phyloP scores from a whole-genome alignment of 2,329 filamentous ascomycete genomes.

The Sporothrix variecibatus region DNA sequence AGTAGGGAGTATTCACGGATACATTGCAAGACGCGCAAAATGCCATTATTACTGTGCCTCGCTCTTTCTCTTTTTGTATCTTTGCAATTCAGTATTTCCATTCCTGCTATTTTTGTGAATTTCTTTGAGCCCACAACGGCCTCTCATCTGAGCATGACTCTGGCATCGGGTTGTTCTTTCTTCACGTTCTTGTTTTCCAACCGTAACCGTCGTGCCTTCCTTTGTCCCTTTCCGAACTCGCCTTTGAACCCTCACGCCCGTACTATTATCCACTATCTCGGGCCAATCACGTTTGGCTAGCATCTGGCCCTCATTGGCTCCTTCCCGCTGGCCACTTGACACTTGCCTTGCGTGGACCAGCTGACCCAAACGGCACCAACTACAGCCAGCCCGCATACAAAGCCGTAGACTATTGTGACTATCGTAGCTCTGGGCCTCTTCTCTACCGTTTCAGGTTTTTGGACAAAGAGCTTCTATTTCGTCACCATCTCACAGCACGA shows the following conservation, averaged over 20 bases:
- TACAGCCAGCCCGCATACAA: not conserved
- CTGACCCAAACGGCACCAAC: not conserved
- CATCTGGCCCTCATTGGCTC: constrained; percentile 28
- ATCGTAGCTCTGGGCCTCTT: not conserved
- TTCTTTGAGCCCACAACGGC: not conserved
- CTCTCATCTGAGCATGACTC: not conserved
- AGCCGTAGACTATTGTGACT: not conserved
- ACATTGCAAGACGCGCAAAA: not conserved
- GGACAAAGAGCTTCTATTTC: constrained; percentile 12
- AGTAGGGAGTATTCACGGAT: not conserved
- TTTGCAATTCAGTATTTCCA: not conserved
- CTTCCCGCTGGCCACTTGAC: not conserved
- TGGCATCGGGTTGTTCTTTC: constrained; percentile 10
- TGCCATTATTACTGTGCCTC: not conserved
- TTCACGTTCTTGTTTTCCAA: not conserved
- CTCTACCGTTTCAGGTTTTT: not conserved
- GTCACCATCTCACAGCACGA: not conserved
- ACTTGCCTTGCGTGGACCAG: not conserved
- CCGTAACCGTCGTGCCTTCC: not conserved
- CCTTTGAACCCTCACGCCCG: not conserved
- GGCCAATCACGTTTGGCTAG: constrained; percentile 29
- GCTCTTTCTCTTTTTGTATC: not conserved
- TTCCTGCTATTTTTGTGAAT: not conserved
- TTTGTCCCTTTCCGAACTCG: constrained; percentile 11
- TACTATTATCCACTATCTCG: constrained; percentile 11